Conservation (phyloP, 768 basidiomycete genomes). For the Chlorophyllum brunneum region DNA sequence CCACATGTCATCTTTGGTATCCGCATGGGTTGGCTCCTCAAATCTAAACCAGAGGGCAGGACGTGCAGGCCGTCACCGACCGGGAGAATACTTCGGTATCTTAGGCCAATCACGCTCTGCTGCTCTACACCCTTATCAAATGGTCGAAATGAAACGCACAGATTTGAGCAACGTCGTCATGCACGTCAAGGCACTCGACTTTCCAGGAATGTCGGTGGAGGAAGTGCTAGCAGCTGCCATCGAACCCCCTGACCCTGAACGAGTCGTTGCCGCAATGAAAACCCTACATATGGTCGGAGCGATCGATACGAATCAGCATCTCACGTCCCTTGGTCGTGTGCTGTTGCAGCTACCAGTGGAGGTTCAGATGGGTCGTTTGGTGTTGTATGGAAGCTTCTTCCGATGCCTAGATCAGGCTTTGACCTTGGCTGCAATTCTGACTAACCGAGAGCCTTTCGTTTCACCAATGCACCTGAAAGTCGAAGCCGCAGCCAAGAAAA, state of each 20-base stretch:
- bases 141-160: conserved; percentile 92
- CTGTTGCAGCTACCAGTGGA: conserved; percentile 89
- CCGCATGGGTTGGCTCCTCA: conserved; percentile 87
- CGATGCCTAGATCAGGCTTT: conserved; percentile 84
- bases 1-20: conserved; percentile 84
- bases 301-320: conserved; percentile 65
- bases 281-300: conserved; percentile 85
- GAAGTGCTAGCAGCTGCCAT: conserved; percentile 83
- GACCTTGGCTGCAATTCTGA: conserved; percentile 87
- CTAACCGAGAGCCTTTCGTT: conserved; percentile 88
- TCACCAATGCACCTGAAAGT: conserved; percentile 73
- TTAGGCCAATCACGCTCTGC: conserved; percentile 59
- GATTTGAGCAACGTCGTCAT: conserved; percentile 91
- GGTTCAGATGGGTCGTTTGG: conserved; percentile 83
- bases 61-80: conserved; percentile 86
- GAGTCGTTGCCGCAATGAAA: conserved; percentile 76
- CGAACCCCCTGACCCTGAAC: conserved; percentile 78
- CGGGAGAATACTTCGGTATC: conserved; percentile 90
- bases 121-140: conserved; percentile 72
- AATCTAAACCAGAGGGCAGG: conserved; percentile 91
- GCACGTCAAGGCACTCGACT: conserved; percentile 92
- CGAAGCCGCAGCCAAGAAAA: conserved; percentile 69
- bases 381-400: conserved; percentile 90
- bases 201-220: conserved; percentile 81
- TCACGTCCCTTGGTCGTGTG: conserved; percentile 86